phyloP scores from a whole-genome alignment of 2,329 filamentous ascomycete species.

The Pseudogymnoascus sp. region DNA sequence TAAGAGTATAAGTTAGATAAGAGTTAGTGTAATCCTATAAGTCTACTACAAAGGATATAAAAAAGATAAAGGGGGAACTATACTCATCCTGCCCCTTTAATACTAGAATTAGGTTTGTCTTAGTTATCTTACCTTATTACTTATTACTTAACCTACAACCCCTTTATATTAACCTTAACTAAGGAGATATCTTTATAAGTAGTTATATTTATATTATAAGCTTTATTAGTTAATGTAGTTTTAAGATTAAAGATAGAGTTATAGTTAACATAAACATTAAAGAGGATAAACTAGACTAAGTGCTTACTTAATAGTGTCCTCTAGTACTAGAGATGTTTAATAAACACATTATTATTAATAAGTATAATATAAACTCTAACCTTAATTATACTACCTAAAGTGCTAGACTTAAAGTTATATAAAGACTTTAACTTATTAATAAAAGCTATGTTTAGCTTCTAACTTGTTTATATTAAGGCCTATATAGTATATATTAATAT shows the following conservation, averaged over 20 bases:
- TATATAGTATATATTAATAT: conserved; percentile 99
- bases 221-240: conserved; percentile 79
- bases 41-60: no score
- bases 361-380: conserved; percentile 93
- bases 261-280: conserved; percentile 93
- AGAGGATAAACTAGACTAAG: conserved; percentile 94
- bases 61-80: no score
- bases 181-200: no score
- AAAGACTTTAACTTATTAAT: conserved; percentile 74
- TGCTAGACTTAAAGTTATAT: conserved; percentile 74
- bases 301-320: conserved; percentile 92
- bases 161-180: no score
- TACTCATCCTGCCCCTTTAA: no score
- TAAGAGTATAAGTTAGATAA: no score
- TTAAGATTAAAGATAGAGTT: conserved; percentile 86
- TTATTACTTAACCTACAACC: no score
- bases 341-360: conserved; percentile 79
- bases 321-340: conserved; percentile 91
- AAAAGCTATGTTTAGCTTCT: conserved; percentile 86
- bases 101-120: no score
- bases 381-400: conserved; percentile 86
- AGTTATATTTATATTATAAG: conserved; percentile 86
- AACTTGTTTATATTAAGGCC: conserved; percentile 86
- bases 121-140: no score
- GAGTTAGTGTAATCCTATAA: no score